Evolutionary conservation across 2,329 filamentous ascomycete genomes (phyloP), one percentile per base, ranked within the genome.

Genomic region (Arthrobotrys sphaeroides): DNA sequence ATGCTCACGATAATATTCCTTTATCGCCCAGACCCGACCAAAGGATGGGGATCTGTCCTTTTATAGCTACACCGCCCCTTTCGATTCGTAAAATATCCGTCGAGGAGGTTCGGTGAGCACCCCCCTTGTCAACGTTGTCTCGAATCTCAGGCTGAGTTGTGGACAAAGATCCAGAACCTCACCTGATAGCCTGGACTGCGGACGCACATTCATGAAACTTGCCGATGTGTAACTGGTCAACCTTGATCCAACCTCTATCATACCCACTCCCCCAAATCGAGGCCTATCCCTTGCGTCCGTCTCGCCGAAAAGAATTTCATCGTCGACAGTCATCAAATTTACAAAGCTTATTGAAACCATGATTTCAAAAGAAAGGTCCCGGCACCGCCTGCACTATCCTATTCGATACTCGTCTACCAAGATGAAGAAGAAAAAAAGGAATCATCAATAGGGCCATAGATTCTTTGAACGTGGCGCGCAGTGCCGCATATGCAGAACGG

Each of bases 401-500:
- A 74, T 68, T 59, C 70, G 31, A 68, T 62, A n/a, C 53, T 61
- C 55, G 53, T 57, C 31, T 67, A 47, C 61, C 4, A 61, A 51
- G 22, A 55, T 62, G 7, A 47, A 57, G 43, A 73, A 73, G 53
- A 73, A 55, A 45, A 28, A 73, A 55, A n/a, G n/a, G n/a, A 43
- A 62, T 31, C 38, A 33, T 61, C 36, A 53, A 53, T 53, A 49
- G 24, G 51, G 20, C 40, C 47, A 36, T 36, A 62, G 55, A 67
- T 68, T 67, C 70, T 59, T 20, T 57, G 51, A 74, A 74, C 70
- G 62, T 74, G 62, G 70, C 61, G 42, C 65, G 67, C 55, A 43
- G 57, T 64, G 59, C 60, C 69, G 70, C 70, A 74, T 74, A 74
- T 74, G 70, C 70, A 74, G 7, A 68, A 67, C 64, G 70, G 62